Evolutionary conservation across 345 rosid genomes (phyloP), one percentile per base, ranked within the genome.

Genomic region (Abelmoschus esculentus): DNA sequence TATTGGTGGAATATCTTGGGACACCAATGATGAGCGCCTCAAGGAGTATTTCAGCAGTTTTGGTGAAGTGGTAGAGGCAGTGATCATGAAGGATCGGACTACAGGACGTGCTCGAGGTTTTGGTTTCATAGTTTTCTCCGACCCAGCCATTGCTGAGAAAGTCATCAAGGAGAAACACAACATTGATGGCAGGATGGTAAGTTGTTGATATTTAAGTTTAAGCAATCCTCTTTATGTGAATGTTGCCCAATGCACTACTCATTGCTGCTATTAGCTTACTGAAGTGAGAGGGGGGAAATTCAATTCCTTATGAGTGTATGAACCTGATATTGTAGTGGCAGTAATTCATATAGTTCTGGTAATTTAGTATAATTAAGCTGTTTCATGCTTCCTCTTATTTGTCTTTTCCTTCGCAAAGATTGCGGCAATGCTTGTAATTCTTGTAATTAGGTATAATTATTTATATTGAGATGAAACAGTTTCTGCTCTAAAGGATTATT

Each of bases 31-130:
- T 78, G 99, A 91, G 49, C 77, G 91, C 64, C 91, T 95, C 76
- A 91, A 86, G 82, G 97, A 91, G 77, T 91, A 95, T 76, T 95
- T 95, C 69, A 73, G 89, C 72, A 78, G 86, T 49, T 95, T 83
- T 77, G 99, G 99, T 3, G 96, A 95, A 78, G 97, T 91, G 62
- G 86, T 86, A 79, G 99, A 95, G 66, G 99, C 96, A 38, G 97
- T 95, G 63, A 95, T 95, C 75, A 88, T 95, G 96, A 95, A 91
- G 78, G 99, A 95, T 82, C 90, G 99, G 42, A 86, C 91, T 76
- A 91, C 99, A 0, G 99, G 99, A 31, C 96, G 99, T 61, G 99
- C 99, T 61, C 99, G 99, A 65, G 99, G 99, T 58, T 95, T 95
- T 34, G 98, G 99, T 19, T 95, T 95, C 71, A 89, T 95, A 6